Conservation (phyloP, 257 asterid genomes). For the Striga asiatica region DNA sequence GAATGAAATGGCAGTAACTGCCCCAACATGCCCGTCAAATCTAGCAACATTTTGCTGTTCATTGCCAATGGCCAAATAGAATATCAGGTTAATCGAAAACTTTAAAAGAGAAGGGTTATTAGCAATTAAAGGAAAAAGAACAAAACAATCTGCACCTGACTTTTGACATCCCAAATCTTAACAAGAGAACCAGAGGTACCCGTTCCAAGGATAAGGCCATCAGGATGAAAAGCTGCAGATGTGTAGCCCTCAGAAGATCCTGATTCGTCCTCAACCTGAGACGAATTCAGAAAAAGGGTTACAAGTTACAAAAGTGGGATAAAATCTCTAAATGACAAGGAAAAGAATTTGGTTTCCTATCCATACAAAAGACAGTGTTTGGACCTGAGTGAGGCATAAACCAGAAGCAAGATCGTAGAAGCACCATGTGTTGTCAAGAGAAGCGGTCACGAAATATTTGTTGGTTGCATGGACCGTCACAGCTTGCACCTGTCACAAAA, state of each 20-base stretch:
- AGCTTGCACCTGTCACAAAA: constrained; percentile 72
- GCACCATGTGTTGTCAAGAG: constrained; percentile 96
- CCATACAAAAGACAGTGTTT: constrained; percentile 6
- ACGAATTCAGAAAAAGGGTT: no score
- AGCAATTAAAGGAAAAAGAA: not conserved
- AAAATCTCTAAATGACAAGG: not conserved
- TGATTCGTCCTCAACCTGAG: constrained; percentile 75
- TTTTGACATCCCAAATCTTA: constrained; percentile 98
- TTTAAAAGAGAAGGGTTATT: not conserved
- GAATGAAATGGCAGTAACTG: constrained; percentile 85
- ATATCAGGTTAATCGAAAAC: not conserved
- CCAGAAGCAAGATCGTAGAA: constrained; percentile 88
- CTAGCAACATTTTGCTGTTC: constrained; percentile 73
- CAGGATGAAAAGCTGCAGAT: constrained; percentile 97
- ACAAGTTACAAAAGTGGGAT: constrained; percentile 5
- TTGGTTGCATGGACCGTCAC: constrained; percentile 94
- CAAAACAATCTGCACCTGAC: constrained; percentile 48
- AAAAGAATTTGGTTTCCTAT: not conserved
- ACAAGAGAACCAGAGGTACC: constrained; percentile 69
- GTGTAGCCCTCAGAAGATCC: constrained; percentile 72
- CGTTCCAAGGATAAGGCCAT: constrained; percentile 96
- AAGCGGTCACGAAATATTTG: constrained; percentile 82
- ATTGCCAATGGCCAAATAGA: not conserved
- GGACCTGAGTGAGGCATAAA: constrained; percentile 90
- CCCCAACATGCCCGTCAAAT: constrained; percentile 77